These are phyloP conservation scores for Trichoderma asperellum DNA, from an alignment of 2,329 filamentous ascomycete genomes.

Conservation along the genomic window DNA sequence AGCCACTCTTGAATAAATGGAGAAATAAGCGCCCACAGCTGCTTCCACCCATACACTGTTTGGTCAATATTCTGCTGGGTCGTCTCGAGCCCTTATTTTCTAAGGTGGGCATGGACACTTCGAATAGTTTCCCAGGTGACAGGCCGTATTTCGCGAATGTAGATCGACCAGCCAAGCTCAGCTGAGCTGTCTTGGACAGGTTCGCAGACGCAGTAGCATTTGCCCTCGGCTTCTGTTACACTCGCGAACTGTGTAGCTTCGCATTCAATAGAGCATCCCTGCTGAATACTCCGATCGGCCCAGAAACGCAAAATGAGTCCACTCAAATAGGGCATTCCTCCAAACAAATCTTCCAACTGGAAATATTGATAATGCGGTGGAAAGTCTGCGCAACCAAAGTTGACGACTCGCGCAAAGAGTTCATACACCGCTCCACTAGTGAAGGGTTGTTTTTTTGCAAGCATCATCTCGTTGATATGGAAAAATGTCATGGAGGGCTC, in stretches of 20 bases:
- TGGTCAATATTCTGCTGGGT: background rate
- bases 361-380: constrained; percentile 59
- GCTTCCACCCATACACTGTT: background rate
- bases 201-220: constrained; percentile 42
- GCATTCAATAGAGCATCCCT: constrained; percentile 36
- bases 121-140: constrained; percentile 40
- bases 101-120: constrained; percentile 7
- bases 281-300: constrained; percentile 34
- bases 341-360: constrained; percentile 65
- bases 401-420: constrained; percentile 63
- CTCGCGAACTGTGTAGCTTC: constrained; percentile 34
- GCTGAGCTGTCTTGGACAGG: constrained; percentile 33
- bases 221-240: constrained; percentile 27
- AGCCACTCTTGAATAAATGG: background rate
- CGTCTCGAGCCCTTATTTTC: background rate
- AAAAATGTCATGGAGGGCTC: constrained; percentile 58
- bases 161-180: constrained; percentile 35
- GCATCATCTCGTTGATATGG: constrained; percentile 63
- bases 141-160: constrained; percentile 36
- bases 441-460: constrained; percentile 45
- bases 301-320: constrained; percentile 35
- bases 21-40: background rate
- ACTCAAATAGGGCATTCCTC: constrained; percentile 56
- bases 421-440: constrained; percentile 57
- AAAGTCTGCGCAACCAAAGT: constrained; percentile 56